Percentiles rank a stretch among this genome's conserved stretches.
These are phyloP conservation scores for Apiospora sp. DNA, from an alignment of 2,329 filamentous ascomycete species.

Conservation along the genomic window DNA sequence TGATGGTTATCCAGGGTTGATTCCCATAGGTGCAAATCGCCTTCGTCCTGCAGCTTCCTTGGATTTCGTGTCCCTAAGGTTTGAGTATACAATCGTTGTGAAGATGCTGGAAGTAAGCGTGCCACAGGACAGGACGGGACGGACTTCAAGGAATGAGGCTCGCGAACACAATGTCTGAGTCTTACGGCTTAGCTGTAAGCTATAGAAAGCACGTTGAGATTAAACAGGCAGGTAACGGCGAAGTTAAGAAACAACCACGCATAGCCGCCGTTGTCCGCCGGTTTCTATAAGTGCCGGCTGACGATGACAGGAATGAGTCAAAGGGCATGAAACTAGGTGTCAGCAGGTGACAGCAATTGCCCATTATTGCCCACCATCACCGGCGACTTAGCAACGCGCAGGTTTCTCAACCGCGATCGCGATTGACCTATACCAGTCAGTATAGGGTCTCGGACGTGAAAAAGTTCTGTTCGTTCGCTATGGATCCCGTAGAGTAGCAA, in stretches of 20 bases:
- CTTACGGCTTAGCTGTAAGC: not conserved
- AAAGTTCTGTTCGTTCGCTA: not conserved
- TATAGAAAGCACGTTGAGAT: not conserved
- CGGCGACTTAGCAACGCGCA: not conserved
- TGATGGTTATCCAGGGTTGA: not conserved
- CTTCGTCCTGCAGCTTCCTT: not conserved
- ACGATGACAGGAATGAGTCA: not conserved
- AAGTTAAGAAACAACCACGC: not conserved
- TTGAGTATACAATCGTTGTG: not conserved
- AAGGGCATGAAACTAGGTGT: not conserved
- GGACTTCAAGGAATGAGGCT: not conserved
- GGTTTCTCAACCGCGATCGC: not conserved
- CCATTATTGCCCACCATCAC: not conserved
- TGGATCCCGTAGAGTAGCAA: not conserved
- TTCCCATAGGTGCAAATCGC: not conserved
- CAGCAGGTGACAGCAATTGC: not conserved
- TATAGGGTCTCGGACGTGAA: not conserved
- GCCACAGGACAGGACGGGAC: not conserved
- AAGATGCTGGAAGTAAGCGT: not conserved
- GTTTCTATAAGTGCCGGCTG: not conserved
- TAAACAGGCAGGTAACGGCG: not conserved
- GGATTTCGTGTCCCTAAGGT: not conserved
- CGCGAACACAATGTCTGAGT: not conserved
- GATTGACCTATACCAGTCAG: not conserved
- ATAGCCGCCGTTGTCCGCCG: constrained; percentile 8